These are phyloP conservation scores for Eucalyptus albens DNA, from an alignment of 345 rosid genomes.

Conservation along the genomic window DNA sequence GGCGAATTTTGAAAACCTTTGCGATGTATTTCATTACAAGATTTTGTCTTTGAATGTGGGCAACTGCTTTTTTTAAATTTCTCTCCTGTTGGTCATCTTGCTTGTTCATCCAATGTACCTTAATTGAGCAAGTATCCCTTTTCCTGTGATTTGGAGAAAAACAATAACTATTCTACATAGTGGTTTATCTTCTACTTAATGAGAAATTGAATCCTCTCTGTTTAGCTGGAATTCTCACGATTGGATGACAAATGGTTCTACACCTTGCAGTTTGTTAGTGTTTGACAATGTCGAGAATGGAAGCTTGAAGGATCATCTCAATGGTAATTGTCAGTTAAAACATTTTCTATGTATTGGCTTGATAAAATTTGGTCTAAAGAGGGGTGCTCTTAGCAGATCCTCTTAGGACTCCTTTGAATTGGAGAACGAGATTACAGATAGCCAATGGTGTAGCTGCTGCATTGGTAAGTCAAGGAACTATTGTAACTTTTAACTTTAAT, in stretches of 20 bases:
- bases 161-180: neutral
- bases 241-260: neutral
- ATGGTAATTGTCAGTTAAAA: slow-evolving; percentile 30
- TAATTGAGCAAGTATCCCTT: neutral
- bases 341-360: neutral
- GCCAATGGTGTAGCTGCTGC: slow-evolving; percentile 93
- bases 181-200: neutral
- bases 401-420: slow-evolving; percentile 79
- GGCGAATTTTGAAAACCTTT: neutral
- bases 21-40: neutral
- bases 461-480: slow-evolving; percentile 38
- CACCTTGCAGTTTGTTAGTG: slow-evolving; percentile 61
- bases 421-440: slow-evolving; percentile 74
- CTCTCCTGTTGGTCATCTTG: neutral
- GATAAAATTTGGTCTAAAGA: neutral
- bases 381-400: slow-evolving; percentile 55
- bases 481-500: neutral
- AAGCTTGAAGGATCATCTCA: slow-evolving; percentile 85
- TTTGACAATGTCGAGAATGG: slow-evolving; percentile 73
- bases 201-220: neutral
- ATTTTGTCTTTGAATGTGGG: neutral
- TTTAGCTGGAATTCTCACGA: neutral
- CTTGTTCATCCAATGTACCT: neutral
- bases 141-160: neutral
- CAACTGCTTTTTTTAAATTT: neutral